Conservation (phyloP, 2,329 filamentous ascomycete genomes). For the Colletotrichum gloeosporioides region DNA sequence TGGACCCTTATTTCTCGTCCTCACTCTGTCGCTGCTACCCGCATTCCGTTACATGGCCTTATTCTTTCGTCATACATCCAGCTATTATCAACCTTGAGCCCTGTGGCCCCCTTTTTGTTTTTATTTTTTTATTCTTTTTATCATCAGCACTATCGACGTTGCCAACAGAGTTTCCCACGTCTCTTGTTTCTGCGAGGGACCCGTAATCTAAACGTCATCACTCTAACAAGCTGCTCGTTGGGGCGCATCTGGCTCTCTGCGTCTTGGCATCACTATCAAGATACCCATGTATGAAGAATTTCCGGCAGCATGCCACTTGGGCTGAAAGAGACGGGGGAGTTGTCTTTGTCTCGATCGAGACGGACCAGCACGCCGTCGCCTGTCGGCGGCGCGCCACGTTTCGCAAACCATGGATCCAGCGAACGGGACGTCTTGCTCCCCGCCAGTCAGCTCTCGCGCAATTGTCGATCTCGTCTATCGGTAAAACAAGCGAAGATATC, state of each 20-base stretch:
- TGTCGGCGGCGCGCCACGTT: background rate
- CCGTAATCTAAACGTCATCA: slow-evolving; percentile 11
- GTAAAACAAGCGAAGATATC: slow-evolving; percentile 1
- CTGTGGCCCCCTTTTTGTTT: background rate
- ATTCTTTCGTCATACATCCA: slow-evolving; percentile 8
- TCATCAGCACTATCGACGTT: background rate
- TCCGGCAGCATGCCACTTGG: background rate
- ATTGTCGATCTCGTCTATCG: background rate
- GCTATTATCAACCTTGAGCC: slow-evolving; percentile 4
- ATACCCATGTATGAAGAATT: background rate
- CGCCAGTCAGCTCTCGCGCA: background rate
- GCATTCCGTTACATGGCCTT: background rate
- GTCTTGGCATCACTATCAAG: background rate
- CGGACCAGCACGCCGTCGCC: background rate
- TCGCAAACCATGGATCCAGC: background rate
- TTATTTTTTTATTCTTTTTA: background rate
- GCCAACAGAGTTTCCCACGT: background rate
- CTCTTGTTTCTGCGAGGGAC: background rate
- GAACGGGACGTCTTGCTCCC: background rate
- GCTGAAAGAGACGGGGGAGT: background rate
- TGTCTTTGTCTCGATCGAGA: slow-evolving; percentile 6
- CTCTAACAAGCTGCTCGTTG: background rate
- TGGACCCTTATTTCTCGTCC: background rate
- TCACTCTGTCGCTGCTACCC: background rate
- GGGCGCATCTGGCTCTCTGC: background rate